Evolutionary conservation across 345 rosid species (phyloP).

Genomic region (Linum trigynum): DNA sequence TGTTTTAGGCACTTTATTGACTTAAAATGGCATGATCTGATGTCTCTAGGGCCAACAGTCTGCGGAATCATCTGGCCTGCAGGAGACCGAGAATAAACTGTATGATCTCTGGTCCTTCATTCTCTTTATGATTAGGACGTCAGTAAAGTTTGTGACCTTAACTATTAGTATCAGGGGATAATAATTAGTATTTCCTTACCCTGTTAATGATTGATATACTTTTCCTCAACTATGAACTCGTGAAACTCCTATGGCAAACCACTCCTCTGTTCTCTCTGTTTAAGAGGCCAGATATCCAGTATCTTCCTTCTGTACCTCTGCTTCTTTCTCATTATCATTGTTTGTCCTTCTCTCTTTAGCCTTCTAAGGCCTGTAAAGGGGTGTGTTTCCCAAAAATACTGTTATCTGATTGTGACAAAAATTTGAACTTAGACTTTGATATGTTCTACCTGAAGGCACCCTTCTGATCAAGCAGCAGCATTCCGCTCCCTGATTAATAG

Average conservation of each 20-base stretch:
- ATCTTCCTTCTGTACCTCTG: too few relatives aligned
- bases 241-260: too few relatives aligned
- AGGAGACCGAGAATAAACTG: conserved; percentile 19
- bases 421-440: not conserved
- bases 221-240: too few relatives aligned
- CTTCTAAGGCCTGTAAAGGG: not conserved
- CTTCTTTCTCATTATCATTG: too few relatives aligned
- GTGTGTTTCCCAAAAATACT: not conserved
- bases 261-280: too few relatives aligned
- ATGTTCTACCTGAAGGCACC: conserved; percentile 20
- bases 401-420: not conserved
- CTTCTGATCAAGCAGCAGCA: conserved; percentile 24
- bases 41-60: conserved; percentile 18
- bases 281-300: too few relatives aligned
- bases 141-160: too few relatives aligned
- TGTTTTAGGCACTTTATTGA: conserved; percentile 1
- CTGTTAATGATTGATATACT: too few relatives aligned
- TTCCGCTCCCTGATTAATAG: conserved; percentile 36
- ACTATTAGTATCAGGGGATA: too few relatives aligned
- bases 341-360: too few relatives aligned
- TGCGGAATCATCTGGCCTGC: conserved; percentile 13
- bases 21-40: not conserved
- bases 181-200: not conserved
- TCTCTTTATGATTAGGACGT: not conserved
- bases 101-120: conserved; percentile 15